A percentile compares a stretch with the other conserved stretches of the same genome.
Evolutionary conservation across 345 rosid species (phyloP).

Genomic region (Anacardium occidentale): DNA sequence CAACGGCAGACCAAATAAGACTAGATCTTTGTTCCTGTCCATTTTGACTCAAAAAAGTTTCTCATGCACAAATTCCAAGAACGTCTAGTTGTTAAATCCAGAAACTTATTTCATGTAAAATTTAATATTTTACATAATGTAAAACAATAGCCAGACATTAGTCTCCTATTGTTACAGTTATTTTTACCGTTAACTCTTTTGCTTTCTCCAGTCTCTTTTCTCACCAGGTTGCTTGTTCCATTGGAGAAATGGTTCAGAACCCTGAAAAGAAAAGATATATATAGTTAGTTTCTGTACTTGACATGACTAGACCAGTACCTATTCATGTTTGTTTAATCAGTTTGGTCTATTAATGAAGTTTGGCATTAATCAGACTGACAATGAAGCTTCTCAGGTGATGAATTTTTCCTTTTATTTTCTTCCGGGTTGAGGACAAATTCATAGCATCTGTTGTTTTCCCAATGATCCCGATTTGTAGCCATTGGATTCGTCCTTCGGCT

Average conservation of each 20-base stretch:
- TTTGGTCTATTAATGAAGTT: too few species aligned
- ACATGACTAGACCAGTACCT: too few species aligned
- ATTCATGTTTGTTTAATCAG: too few species aligned
- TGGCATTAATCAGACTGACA: too few species aligned
- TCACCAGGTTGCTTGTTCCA: background rate
- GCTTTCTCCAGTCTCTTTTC: background rate
- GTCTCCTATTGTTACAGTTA: slow-evolving; percentile 30
- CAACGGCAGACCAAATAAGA: slow-evolving; percentile 39
- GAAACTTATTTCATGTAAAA: slow-evolving; percentile 2
- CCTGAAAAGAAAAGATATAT: background rate
- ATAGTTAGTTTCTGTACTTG: too few species aligned
- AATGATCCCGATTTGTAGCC: background rate
- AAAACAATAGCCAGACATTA: background rate
- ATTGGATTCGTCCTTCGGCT: background rate
- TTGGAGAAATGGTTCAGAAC: background rate
- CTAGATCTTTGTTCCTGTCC: slow-evolving; percentile 25
- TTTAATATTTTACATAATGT: background rate
- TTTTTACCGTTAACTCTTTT: slow-evolving; percentile 10
- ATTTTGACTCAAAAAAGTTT: slow-evolving; percentile 30
- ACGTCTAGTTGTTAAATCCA: slow-evolving; percentile 13
- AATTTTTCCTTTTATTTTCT: too few species aligned
- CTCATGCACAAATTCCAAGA: slow-evolving; percentile 37
- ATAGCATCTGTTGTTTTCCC: slow-evolving; percentile 1
- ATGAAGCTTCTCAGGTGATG: too few species aligned
- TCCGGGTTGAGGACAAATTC: too few species aligned